Base-by-base conservation (phyloP, 2,329 filamentous ascomycete species). In the Ophiocordyceps camponoti-floridani region DNA sequence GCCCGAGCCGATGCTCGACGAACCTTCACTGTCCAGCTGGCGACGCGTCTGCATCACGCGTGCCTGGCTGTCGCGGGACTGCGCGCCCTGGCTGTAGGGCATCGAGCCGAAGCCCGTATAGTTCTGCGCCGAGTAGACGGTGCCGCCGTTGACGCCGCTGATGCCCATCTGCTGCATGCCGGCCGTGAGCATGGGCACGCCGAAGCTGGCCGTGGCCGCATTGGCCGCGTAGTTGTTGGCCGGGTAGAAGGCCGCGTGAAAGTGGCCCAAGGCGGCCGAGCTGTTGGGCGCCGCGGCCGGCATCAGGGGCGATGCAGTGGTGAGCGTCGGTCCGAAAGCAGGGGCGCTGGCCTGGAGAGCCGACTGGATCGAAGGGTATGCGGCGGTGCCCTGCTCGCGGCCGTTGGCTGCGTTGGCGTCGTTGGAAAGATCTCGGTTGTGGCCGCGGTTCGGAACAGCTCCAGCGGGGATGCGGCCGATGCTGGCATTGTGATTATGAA, bases 401-500 rank as follows among this genome's bases (percentile, higher is more conserved):
- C 54, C 60, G 28, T 58, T 57, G 41, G 56, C 56, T 44, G 61
- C 53, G 50, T 57, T 61, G 50, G 56, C 64, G 46, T 74, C 72
- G 37, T 62, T 63, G 11, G 79, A 78, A 26, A 86, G 65, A 57
- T 89, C 83, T 47, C 84, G 80, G 59, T 72, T 83, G 57, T 87
- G 82, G 49, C 46, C 46, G 6, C 82, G 79, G 53, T 75, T 75
- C 46, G 71, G 71, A 44, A 82, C 62, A 18, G 70, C 76, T 46
- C 77, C 77, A 41, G 73, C 70, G 30, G 84, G 84, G 55, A 87
- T 84, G 45, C 84, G 82, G 44, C 86, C 84, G 48, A 91, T 72
- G 59, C 77, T 91, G 35, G 81, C 80, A 59, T 87, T 89, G 64
- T 89, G 84, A 52, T 88, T 77, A 57, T 84, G 83, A 44, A 77